Evolutionary conservation across 345 rosid species (phyloP).

Genomic region (Populus deltoides): DNA sequence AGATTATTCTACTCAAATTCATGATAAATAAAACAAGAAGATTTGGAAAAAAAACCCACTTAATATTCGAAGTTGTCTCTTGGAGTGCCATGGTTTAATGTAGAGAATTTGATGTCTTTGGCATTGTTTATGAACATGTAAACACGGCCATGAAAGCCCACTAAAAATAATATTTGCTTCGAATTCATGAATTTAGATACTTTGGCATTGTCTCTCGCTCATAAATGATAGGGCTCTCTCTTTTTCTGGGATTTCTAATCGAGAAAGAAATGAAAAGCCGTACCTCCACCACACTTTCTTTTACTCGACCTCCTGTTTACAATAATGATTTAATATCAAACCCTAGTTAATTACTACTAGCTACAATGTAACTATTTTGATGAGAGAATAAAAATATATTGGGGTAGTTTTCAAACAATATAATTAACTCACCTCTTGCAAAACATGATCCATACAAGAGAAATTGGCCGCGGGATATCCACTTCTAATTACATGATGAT

Average conservation of each 20-base stretch:
- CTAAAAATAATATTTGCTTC: no score
- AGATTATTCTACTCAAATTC: no score
- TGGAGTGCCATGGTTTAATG: no score
- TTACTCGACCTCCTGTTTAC: neutral
- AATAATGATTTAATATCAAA: neutral
- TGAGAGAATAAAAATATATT: neutral
- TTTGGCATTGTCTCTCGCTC: neutral
- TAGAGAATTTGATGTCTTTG: no score
- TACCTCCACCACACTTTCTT: neutral
- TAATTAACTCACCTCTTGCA: slow-evolving; percentile 11
- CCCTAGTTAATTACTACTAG: neutral
- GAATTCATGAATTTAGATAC: no score
- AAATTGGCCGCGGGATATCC: slow-evolving; percentile 28
- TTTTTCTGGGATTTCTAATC: no score
- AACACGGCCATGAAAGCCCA: no score
- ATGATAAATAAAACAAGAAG: no score
- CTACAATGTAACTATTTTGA: neutral
- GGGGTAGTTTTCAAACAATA: slow-evolving; percentile 7
- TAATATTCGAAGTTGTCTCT: no score
- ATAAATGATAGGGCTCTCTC: no score
- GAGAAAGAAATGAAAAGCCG: neutral
- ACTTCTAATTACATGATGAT: slow-evolving; percentile 41
- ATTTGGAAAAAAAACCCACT: no score
- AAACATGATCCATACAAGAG: slow-evolving; percentile 9
- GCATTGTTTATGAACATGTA: no score